Evolutionary conservation across 345 rosid species (phyloP), one percentile per base, ranked within the genome.

Genomic region (Nephelium lappaceum): DNA sequence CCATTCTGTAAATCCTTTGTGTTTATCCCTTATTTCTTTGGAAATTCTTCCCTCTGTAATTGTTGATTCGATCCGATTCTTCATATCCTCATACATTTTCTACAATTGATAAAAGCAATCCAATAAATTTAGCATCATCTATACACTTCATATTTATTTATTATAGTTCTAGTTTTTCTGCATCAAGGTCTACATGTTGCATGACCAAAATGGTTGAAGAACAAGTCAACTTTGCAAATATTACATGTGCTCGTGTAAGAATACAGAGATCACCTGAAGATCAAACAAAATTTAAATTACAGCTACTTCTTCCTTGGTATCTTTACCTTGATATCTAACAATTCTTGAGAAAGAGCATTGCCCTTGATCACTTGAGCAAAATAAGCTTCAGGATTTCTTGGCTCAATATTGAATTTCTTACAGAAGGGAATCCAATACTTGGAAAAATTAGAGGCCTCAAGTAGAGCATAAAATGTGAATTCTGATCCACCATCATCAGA

Each of bases 401-500:
- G 82, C 57, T 80, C 78, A 15, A 77, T 58, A 5, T 63, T 72
- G 39, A 58, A 69, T 61, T 62, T 80, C 67, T 77, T 81, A 74
- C 86, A 83, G 21, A 79, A 87, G 0, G 90, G 88, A 36, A 87
- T 73, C 88, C 88, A 87, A 55, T 41, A 21, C 65, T 70, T 81
- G 2, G 90, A 71, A 39, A 87, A 85, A 9, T 76, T 55, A 14
- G 84, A 83, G 31, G 88, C 90, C 74, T 87, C 84, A 1, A 81
- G 51, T 4, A 87, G 66, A 6, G 90, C 84, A 42, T 87, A 83
- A 77, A 81, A 78, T 0, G 85, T 87, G 77, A 85, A 43, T 14
- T 80, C 78, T 10, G 90, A 87, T 1, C 87, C 84, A 16, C 81
- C 87, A 9, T 87, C 90, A 39, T 87, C 90, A 18, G 88, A 87